These are phyloP conservation scores for Hypoxylon sp. DNA, from an alignment of 2,329 filamentous ascomycete species.

Conservation along the genomic window DNA sequence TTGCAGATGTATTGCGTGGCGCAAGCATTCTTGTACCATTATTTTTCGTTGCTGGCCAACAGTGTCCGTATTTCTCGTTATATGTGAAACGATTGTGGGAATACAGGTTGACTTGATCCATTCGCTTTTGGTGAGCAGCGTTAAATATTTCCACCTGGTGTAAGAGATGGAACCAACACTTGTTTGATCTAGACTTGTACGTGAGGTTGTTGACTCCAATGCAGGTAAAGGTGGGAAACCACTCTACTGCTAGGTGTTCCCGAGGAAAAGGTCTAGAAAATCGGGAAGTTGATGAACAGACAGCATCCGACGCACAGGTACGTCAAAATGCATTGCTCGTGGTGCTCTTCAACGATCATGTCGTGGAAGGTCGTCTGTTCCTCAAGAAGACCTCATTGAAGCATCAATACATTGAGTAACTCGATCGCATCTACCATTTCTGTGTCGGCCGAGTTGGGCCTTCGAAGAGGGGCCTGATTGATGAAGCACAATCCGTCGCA, in stretches of 20 bases:
- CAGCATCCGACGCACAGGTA: slow-evolving; percentile 7
- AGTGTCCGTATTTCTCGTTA: slow-evolving; percentile 5
- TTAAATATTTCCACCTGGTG: not conserved
- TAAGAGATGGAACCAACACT: not conserved
- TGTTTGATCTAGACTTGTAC: not conserved
- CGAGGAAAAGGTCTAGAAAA: slow-evolving; percentile 1
- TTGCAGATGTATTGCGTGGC: slow-evolving; percentile 8
- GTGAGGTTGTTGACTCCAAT: not conserved
- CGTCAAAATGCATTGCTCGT: not conserved
- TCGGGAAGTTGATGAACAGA: not conserved
- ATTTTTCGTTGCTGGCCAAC: not conserved
- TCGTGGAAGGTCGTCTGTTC: not conserved
- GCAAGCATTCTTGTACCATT: not conserved
- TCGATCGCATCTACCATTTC: not conserved
- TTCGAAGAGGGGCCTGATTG: not conserved
- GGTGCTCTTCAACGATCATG: not conserved
- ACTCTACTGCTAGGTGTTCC: not conserved
- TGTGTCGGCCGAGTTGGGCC: not conserved
- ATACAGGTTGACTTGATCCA: not conserved
- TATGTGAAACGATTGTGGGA: slow-evolving; percentile 18
- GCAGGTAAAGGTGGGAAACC: not conserved
- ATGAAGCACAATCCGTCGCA: not conserved
- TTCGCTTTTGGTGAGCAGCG: not conserved
- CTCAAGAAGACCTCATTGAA: not conserved
- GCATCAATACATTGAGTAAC: not conserved